Evolutionary conservation across 2,329 filamentous ascomycete genomes (phyloP).

Genomic region (Fusarium ambrosium): DNA sequence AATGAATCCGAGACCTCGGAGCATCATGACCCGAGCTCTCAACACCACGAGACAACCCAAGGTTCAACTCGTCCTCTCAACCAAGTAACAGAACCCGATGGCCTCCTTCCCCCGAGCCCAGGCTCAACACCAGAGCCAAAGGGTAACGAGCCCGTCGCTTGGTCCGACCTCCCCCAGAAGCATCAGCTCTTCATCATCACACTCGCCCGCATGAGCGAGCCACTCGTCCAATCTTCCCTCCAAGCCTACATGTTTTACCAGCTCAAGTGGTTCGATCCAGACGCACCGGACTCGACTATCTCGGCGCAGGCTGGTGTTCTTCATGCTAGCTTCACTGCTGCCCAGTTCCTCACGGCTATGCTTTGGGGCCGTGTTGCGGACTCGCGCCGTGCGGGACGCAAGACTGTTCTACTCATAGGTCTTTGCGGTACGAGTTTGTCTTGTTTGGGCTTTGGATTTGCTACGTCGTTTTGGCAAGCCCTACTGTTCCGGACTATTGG

Average conservation of each 20-base stretch:
- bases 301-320: constrained; percentile 83
- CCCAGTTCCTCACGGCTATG: constrained; percentile 86
- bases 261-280: constrained; percentile 79
- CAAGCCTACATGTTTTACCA: constrained; percentile 89
- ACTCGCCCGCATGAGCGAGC: constrained; percentile 83
- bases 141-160: constrained; percentile 54
- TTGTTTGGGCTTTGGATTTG: constrained; percentile 72
- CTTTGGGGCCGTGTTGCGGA: constrained; percentile 82
- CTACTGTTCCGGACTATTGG: constrained; percentile 77
- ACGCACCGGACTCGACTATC: constrained; percentile 72
- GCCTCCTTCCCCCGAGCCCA: background rate
- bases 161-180: constrained; percentile 81
- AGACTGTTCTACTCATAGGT: constrained; percentile 83
- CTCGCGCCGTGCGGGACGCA: constrained; percentile 75
- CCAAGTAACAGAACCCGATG: background rate
- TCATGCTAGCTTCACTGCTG: constrained; percentile 82
- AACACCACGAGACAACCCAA: background rate
- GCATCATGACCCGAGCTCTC: constrained; percentile 6
- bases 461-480: constrained; percentile 77
- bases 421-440: constrained; percentile 72
- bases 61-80: background rate
- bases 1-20: constrained; percentile 30
- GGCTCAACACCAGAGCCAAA: constrained; percentile 10
- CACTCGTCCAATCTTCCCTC: constrained; percentile 82
- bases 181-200: constrained; percentile 83